phyloP scores from a whole-genome alignment of 345 rosid genomes.

The Anastatica hierochuntica region DNA sequence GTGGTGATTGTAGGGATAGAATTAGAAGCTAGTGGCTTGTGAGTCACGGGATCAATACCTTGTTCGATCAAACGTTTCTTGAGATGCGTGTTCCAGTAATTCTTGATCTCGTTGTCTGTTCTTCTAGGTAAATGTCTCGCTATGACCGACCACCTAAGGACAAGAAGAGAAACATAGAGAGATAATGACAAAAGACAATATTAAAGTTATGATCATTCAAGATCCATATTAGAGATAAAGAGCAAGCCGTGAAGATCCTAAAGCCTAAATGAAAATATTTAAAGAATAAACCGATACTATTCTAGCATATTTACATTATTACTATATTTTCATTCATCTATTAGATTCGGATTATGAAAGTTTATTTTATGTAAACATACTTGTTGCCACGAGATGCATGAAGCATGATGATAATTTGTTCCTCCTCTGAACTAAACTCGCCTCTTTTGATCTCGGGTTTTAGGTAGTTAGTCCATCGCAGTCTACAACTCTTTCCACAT shows the following conservation, averaged over 20 bases:
- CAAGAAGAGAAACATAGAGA: background rate
- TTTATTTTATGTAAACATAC: conserved; percentile 8
- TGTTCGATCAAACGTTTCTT: conserved; percentile 62
- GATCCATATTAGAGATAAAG: too few species aligned
- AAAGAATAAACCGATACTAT: too few species aligned
- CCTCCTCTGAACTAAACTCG: conserved; percentile 33
- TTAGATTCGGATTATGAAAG: too few species aligned
- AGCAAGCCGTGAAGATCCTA: too few species aligned
- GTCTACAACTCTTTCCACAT: conserved; percentile 42
- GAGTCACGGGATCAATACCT: conserved; percentile 71
- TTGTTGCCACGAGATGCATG: conserved; percentile 42
- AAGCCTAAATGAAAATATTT: too few species aligned
- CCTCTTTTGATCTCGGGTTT: conserved; percentile 39
- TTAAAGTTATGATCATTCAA: background rate
- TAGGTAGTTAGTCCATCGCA: conserved; percentile 36
- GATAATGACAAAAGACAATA: background rate
- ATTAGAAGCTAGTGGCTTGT: conserved; percentile 33
- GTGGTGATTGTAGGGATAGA: conserved; percentile 2
- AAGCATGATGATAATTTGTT: conserved; percentile 34
- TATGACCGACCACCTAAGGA: conserved; percentile 57
- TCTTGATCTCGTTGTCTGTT: conserved; percentile 65
- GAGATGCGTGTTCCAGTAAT: conserved; percentile 63
- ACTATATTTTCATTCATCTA: too few species aligned
- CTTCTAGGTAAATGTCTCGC: conserved; percentile 56
- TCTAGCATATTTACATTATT: too few species aligned